Base-by-base conservation (phyloP, 2,329 filamentous ascomycete species). In the Colletotrichum camelliae region DNA sequence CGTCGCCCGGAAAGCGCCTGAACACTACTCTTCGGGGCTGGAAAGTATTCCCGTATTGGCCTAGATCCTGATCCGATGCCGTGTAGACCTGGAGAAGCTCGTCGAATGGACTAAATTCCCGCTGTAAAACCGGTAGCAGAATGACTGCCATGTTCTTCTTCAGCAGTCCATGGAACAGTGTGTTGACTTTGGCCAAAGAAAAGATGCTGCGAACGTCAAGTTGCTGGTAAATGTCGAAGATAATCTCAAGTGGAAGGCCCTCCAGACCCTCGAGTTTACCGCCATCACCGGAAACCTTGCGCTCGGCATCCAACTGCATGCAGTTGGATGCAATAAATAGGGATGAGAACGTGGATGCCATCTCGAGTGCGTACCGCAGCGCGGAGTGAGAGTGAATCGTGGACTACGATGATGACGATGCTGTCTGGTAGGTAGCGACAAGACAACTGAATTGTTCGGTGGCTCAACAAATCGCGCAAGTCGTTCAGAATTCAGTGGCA, bases 21-120 rank as follows among this genome's bases (percentile, higher is more conserved):
- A 87, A 87, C 31, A 86, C 74, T 18, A 88, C 77, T 52, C 78
- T 82, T 15, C 86, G 86, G 29, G 85, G 82, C 43, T 83, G 81
- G 79, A 87, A 88, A 2, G 81, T 80, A 4, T 82, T 82, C 24
- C 81, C 81, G 1, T 80, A 78, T 6, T 77, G 75, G 13, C 79
- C 70, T 13, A 87, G 76, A 70, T 88, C 86, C 4, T 81, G 81
- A 10, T 81, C 79, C 4, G 85, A 84, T 24, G 87, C 86, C 13
- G 86, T 88, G 70, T 87, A 85, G 21, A 89, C 79, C 72, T 87
- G 87, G 21, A 91, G 82, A 13, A 91, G 82, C 18, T 85, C 85
- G 21, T 87, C 83, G 39, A 89, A 83, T 2, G 83, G 89, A 76
- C 82, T 85, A 73, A 86, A 87, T 29, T 89, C 87, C 8, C 81